phyloP scores from a whole-genome alignment of 2,329 filamentous ascomycete species.

The Penicillium sp. region DNA sequence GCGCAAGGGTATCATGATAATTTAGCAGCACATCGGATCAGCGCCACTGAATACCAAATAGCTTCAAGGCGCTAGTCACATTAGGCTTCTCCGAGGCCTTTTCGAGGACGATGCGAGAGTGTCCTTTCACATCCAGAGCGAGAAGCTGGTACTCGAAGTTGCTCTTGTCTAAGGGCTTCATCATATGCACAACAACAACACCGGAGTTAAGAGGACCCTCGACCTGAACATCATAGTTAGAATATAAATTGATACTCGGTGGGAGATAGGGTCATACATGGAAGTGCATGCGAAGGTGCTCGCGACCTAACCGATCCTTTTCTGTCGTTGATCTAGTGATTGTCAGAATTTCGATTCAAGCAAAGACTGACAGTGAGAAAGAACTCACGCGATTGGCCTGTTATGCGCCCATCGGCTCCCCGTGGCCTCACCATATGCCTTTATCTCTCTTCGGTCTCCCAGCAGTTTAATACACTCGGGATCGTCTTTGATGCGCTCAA shows the following conservation, averaged over 20 bases:
- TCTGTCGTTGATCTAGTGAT: slow-evolving; percentile 57
- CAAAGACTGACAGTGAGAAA: background rate
- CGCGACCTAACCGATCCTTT: slow-evolving; percentile 69
- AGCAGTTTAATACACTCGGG: slow-evolving; percentile 67
- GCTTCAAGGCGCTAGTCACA: slow-evolving; percentile 46
- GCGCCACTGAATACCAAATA: slow-evolving; percentile 50
- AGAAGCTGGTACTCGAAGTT: slow-evolving; percentile 78
- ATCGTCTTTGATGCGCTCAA: slow-evolving; percentile 72
- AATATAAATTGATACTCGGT: background rate
- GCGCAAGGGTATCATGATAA: slow-evolving; percentile 2
- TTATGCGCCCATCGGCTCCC: slow-evolving; percentile 74
- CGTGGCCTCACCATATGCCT: slow-evolving; percentile 75
- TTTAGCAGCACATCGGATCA: slow-evolving; percentile 13
- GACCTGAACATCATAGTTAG: slow-evolving; percentile 51
- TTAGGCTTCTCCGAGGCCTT: slow-evolving; percentile 41
- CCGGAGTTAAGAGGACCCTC: slow-evolving; percentile 73
- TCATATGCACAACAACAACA: slow-evolving; percentile 72
- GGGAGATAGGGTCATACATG: slow-evolving; percentile 53
- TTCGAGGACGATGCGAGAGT: slow-evolving; percentile 46
- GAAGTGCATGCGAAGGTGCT: slow-evolving; percentile 83
- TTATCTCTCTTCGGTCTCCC: slow-evolving; percentile 70
- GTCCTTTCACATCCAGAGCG: slow-evolving; percentile 72
- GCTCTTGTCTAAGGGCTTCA: slow-evolving; percentile 59
- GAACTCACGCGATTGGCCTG: slow-evolving; percentile 51
- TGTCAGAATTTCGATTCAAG: background rate